A percentile compares a stretch with the other conserved stretches of the same genome.
Evolutionary conservation across 352 stramenopile species (phyloP).

Genomic region (Globisporangium canariense): DNA sequence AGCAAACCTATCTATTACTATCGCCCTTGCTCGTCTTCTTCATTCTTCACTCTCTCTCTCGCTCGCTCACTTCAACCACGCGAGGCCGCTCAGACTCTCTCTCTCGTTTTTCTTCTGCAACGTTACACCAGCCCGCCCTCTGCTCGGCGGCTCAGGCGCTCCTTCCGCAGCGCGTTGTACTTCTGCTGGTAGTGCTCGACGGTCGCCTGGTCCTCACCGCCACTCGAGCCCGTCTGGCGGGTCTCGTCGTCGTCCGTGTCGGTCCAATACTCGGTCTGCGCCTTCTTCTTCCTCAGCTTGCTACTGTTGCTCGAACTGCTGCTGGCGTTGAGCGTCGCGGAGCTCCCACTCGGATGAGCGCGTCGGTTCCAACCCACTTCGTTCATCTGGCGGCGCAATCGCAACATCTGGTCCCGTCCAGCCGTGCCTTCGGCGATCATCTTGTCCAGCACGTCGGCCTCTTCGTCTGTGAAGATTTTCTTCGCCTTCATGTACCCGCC

Average conservation of each 20-base stretch:
- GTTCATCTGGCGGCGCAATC: conserved; percentile 57
- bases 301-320: conserved; percentile 16
- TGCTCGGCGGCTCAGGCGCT: conserved; percentile 43
- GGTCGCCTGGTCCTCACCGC: conserved; percentile 25
- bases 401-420: conserved; percentile 62
- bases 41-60: not conserved
- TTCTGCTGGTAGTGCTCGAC: conserved; percentile 54
- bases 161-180: conserved; percentile 49
- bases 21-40: too few relatives aligned
- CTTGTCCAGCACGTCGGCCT: conserved; percentile 69
- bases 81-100: not conserved
- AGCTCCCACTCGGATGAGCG: conserved; percentile 21
- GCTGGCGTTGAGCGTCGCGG: not conserved
- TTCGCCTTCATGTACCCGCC: conserved; percentile 62
- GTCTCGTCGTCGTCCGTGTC: conserved; percentile 52
- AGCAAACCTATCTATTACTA: conserved; percentile 10
- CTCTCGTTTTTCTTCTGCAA: not conserved
- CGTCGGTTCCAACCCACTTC: conserved; percentile 61
- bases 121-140: conserved; percentile 54
- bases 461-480: conserved; percentile 58
- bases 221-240: conserved; percentile 29
- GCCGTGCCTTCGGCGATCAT: conserved; percentile 80
- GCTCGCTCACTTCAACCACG: not conserved
- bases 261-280: conserved; percentile 29
- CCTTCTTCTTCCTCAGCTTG: conserved; percentile 28